Base-by-base conservation (phyloP, 108 stramenopile species). In the Cyclotella atomus region DNA sequence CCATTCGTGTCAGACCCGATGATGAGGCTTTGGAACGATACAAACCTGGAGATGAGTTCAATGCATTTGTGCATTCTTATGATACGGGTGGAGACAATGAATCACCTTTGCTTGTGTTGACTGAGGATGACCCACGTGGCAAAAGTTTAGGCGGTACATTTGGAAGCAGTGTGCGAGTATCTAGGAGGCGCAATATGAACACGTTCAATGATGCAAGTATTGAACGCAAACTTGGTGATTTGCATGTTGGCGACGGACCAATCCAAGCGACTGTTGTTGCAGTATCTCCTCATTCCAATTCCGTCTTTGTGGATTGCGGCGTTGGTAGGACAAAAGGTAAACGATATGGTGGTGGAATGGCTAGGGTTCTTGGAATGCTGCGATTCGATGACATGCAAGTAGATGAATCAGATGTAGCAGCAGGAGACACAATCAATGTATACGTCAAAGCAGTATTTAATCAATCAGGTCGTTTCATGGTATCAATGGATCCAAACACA, bases 241-340 rank as follows among this genome's bases (percentile, higher is more conserved):
- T 95, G 53, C 76, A 34, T 35, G 86, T 85, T 8, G 93, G 93
- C 21, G 87, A 88, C 55, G 93, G 93, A 29, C 91, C 91, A 0
- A 81, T 77, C 25, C 44, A 41, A 0, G 93, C 84, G 6, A 95
- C 76, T 38, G 93, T 95, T 17, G 83, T 92, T 8, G 73, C 87
- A 7, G 62, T 91, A n/a, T 82, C 88, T 36, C 32, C 65, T 15
- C 73, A 73, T 52, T 75, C 81, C n/a, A 83, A 77, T 16, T 83
- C 83, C 25, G 89, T 85, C 16, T 79, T 91, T 60, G 85, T 95
- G n/a, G 93, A 95, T 53, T 77, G 82, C 44, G 87, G 84, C 5
- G 88, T 95, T 14, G 90, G 89, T 28, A 79, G 91, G 19, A 60
- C 45, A 28, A 68, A 70, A 32, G 69, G 77, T 10, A 62, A 77